Base-by-base conservation (phyloP, 805 yeast genomes). In the Ascoidea rubescens region DNA sequence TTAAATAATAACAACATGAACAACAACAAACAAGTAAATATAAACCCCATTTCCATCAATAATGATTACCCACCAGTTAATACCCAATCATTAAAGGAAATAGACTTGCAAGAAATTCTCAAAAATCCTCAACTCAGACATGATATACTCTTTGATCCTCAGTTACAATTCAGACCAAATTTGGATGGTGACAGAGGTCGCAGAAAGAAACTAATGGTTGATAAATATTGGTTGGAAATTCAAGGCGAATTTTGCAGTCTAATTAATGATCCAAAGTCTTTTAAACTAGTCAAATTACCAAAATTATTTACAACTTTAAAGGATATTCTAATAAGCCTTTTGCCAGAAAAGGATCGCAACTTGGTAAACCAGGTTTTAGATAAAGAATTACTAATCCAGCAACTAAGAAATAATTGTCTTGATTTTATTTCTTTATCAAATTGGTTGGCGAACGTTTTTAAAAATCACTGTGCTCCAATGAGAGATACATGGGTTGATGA, bases 391-490 rank as follows among this genome's bases (percentile, higher is more conserved):
- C 70, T 85, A 45, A 71, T 84, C 49, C 96, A 88, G 67, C 95
- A 88, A 64, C 64, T 89, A 51, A 67, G 76, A 46, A 80, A 78
- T 56, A 80, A 84, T 28, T 77, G 85, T n/a, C 77, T 86, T 59
- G 86, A 84, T 64, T 86, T 85, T 68, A 77, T 79, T 17, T 73
- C 77, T 44, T 74, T 88, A 59, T 76, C 90, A 1, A 72, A 73
- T 53, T 86, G 95, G 91, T 72, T 90, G 46, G 79, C 87, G 1
- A 71, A 75, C 37, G 78, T 88, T 37, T 83, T 91, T 67, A 87
- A 89, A 67, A 79, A 82, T 51, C 96, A 87, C 64, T 89, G 96
- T 68, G 96, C 96, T 5, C 97, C 97, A 56, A 88, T 88, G 95
- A 77, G 97, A 63, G 96, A 87, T 66, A 69, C 78, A 46, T 84